Conservation (phyloP, 139 green algal genomes). For the Micractinium sp. region DNA sequence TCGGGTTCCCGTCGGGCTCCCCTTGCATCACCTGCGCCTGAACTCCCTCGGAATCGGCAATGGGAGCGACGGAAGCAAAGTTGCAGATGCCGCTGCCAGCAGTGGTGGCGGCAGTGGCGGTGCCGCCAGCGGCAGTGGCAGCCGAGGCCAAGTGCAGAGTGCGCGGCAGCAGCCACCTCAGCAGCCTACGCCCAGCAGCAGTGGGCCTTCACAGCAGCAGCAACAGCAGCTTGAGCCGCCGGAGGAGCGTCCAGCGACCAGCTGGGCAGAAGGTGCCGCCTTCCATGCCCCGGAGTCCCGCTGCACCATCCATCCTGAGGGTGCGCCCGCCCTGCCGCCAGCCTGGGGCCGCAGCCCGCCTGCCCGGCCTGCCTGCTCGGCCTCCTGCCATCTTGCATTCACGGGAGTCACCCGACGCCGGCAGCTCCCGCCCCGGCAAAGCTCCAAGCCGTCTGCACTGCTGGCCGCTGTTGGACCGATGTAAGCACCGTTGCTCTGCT, state of each 20-base stretch:
- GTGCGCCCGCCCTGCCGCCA: neutral
- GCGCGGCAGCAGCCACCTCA: neutral
- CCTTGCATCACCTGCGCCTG: neutral
- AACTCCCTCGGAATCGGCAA: neutral
- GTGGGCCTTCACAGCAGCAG: no score
- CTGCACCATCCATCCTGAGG: neutral
- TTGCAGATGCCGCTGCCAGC: neutral
- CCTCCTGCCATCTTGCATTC: no score
- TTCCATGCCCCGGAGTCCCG: neutral
- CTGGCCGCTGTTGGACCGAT: no score
- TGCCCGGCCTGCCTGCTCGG: neutral
- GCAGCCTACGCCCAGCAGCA: neutral
- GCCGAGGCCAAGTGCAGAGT: no score
- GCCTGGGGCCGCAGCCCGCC: neutral
- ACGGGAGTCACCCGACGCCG: neutral
- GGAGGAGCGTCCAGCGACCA: neutral
- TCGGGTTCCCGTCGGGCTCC: neutral
- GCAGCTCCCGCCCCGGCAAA: neutral
- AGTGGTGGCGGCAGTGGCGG: neutral
- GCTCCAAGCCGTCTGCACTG: neutral
- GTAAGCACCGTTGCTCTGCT: no score
- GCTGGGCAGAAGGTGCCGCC: neutral
- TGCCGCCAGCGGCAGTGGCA: neutral
- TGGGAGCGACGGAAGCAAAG: neutral
- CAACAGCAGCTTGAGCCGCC: neutral